Conservation (phyloP, 345 rosid genomes). For the Melaleuca quinquenervia region DNA sequence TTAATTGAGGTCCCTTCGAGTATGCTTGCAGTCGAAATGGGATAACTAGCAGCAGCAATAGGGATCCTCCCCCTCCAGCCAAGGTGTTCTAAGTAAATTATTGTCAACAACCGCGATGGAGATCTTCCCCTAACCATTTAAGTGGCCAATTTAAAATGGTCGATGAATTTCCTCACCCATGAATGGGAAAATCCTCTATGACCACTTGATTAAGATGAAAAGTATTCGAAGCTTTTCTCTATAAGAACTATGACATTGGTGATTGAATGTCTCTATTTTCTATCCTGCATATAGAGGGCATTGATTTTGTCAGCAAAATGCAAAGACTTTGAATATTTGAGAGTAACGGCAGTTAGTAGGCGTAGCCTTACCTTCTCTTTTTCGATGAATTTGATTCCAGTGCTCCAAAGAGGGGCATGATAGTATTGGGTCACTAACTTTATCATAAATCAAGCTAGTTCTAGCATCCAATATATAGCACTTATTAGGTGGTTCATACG, state of each 20-base stretch:
- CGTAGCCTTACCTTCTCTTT: constrained; percentile 82
- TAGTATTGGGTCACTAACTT: constrained; percentile 81
- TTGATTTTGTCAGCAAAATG: background rate
- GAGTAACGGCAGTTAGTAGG: background rate
- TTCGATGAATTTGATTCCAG: constrained; percentile 91
- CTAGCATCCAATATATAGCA: background rate
- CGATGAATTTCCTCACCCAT: background rate
- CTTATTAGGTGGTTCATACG: background rate
- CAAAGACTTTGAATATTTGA: background rate
- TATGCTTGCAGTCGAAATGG: background rate
- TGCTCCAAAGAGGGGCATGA: constrained; percentile 93
- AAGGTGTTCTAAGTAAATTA: too few species aligned
- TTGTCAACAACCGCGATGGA: fast-evolving
- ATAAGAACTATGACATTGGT: background rate
- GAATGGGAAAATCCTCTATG: background rate
- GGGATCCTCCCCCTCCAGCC: too few species aligned
- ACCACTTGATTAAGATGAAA: background rate
- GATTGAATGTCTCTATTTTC: background rate
- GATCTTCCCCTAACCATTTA: background rate
- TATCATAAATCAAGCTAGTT: constrained; percentile 77
- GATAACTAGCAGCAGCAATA: background rate
- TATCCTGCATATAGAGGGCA: background rate
- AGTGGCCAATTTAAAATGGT: background rate
- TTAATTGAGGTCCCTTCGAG: background rate
- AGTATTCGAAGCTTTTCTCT: background rate